phyloP scores from a whole-genome alignment of 164 flowering plant species.

The Hamamelis virginiana region DNA sequence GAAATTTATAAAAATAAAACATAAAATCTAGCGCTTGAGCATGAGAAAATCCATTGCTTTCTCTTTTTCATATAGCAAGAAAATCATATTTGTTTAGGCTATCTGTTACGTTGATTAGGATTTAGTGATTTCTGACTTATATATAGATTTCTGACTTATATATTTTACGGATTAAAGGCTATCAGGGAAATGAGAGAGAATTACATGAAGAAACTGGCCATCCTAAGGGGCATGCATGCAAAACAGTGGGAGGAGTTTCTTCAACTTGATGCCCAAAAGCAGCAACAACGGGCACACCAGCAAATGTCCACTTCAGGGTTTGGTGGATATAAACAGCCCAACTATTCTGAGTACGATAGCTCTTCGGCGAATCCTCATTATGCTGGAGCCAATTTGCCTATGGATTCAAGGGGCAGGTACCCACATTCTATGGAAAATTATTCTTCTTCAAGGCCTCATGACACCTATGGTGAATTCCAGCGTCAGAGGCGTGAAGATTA shows the following conservation, averaged over 20 bases:
- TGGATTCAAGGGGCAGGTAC: conserved; percentile 66
- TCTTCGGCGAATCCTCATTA: conserved; percentile 45
- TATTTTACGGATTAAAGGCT: conserved; percentile 45
- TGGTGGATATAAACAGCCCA: conserved; percentile 56
- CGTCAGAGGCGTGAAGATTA: conserved; percentile 72
- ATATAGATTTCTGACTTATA: conserved; percentile 15
- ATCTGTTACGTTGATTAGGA: neutral
- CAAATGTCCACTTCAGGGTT: conserved; percentile 48
- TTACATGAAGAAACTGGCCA: conserved; percentile 67
- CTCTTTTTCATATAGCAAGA: too few species aligned
- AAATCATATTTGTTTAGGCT: neutral
- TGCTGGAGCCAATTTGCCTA: conserved; percentile 40
- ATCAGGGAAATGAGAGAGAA: conserved; percentile 74
- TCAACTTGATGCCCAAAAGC: conserved; percentile 61
- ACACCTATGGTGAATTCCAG: conserved; percentile 59
- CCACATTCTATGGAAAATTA: conserved; percentile 51
- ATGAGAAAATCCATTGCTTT: too few species aligned
- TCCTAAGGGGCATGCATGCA: conserved; percentile 58
- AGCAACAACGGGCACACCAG: conserved; percentile 52
- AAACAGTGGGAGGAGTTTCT: conserved; percentile 95
- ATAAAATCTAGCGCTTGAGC: too few species aligned
- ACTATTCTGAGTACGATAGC: conserved; percentile 54
- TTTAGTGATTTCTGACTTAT: conserved; percentile 13
- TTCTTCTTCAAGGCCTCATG: conserved; percentile 59
- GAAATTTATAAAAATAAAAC: too few species aligned